Base-by-base conservation (phyloP, 176 grass and related monocot genomes). In the Musa troglodytarum region DNA sequence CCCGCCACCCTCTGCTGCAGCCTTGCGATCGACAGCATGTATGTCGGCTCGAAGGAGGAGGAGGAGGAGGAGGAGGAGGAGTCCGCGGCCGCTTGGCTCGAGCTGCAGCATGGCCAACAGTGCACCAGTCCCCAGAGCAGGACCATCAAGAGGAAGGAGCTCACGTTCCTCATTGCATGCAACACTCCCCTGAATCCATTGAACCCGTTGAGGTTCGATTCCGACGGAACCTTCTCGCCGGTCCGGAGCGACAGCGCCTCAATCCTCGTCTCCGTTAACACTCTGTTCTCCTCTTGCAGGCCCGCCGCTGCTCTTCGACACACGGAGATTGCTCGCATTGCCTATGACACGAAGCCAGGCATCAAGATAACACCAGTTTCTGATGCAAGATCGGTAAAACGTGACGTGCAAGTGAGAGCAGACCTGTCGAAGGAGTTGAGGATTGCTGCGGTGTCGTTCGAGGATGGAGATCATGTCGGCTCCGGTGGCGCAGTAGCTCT, bases 171-270 rank as follows among this genome's bases (percentile, higher is more conserved):
- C 63, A 85, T 88, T 13, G 92, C 92, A 52, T 91, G 89, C n/a
- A 96, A 76, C 64, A 96, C 81, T 52, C 87, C 92, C 68, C 92
- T 71, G 79, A 96, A 96, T 49, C 92, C 92, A 73, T 96, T 96
- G 85, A 89, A 96, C 8, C 92, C 92, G 52, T 76, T 81, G 8
- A 96, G 83, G 58, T 78, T 87, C 15, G 89, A 88, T 62, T 92
- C 92, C 2, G 84, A 74, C 58, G 92, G 89, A 9, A 87, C 59
- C 57, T 68, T 86, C 74, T 92, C 92, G 84, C 67, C 67, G 68
- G 87, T 76, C 49, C 86, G 83, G 14, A 92, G 82, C 68, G 85
- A 83, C 1, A 96, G 81, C 61, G 82, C 72, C 17, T 88, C 87
- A 6, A 83, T 78, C 52, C 87, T 76, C 65, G 87, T 73, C 85